Percentiles rank a stretch among this genome's conserved stretches.
Conservation (phyloP, 2,329 filamentous ascomycete genomes). For the Alternaria sp. region DNA sequence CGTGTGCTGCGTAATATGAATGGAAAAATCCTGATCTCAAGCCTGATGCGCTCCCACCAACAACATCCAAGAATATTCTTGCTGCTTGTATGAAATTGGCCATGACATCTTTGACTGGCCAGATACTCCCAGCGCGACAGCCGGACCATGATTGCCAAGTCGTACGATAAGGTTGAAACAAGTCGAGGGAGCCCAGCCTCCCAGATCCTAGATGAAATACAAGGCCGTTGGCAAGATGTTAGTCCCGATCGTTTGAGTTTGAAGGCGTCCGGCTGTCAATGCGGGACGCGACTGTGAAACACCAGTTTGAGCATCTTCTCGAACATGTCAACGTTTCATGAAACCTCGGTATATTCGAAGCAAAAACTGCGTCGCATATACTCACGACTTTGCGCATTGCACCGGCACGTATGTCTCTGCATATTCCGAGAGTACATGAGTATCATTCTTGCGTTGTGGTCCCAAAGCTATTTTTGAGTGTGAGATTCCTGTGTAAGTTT, state of each 20-base stretch:
- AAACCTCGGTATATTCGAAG: constrained; percentile 22
- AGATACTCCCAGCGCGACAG: constrained; percentile 10
- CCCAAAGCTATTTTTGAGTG: constrained; percentile 1
- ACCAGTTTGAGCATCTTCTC: constrained; percentile 29
- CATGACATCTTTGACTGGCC: constrained; percentile 20
- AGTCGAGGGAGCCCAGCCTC: constrained; percentile 5
- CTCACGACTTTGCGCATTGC: constrained; percentile 1
- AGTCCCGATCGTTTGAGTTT: constrained; percentile 5
- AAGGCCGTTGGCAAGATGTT: constrained; percentile 6
- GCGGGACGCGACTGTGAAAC: constrained; percentile 26
- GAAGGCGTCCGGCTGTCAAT: constrained; percentile 16
- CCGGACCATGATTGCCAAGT: neutral
- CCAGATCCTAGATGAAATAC: constrained; percentile 3
- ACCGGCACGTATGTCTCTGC: constrained; percentile 1
- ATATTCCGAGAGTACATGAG: constrained; percentile 3
- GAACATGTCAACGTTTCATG: constrained; percentile 35
- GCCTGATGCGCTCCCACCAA: neutral
- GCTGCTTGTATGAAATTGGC: constrained; percentile 12
- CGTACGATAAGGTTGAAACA: constrained; percentile 9
- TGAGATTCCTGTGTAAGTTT: constrained; percentile 1
- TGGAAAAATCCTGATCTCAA: constrained; percentile 12
- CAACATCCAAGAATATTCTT: constrained; percentile 12
- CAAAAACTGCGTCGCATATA: constrained; percentile 16
- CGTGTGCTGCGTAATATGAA: constrained; percentile 4
- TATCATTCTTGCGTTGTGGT: constrained; percentile 1